Evolutionary conservation across 169 alveolate species (phyloP).

Genomic region (Cyclospora cayetanensis): DNA sequence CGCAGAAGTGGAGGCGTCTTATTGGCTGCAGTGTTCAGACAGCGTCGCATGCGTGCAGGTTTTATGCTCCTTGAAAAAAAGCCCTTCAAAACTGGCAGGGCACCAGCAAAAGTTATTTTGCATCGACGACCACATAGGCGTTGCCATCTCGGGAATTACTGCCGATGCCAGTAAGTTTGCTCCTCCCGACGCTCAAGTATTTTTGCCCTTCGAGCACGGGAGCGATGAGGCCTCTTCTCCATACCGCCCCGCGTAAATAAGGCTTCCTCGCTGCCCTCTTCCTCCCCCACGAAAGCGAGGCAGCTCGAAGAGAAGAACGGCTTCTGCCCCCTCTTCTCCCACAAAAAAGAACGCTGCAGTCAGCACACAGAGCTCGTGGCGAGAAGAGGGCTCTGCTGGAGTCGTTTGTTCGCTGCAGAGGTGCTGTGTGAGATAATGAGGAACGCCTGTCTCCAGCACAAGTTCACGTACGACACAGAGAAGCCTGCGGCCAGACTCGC

Average conservation of each 20-base stretch:
- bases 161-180: slow-evolving; percentile 98
- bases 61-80: slow-evolving; percentile 90
- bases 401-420: slow-evolving; percentile 71
- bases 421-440: slow-evolving; percentile 88
- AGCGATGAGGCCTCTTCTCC: too few relatives aligned
- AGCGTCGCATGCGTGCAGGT: slow-evolving; percentile 28
- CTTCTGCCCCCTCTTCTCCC: too few relatives aligned
- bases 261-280: too few relatives aligned
- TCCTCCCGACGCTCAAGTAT: too few relatives aligned
- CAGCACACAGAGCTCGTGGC: too few relatives aligned
- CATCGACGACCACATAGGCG: slow-evolving; percentile 96
- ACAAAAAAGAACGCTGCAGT: too few relatives aligned
- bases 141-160: slow-evolving; percentile 98
- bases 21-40: neutral
- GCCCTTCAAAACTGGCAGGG: slow-evolving; percentile 92
- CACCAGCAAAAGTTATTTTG: slow-evolving; percentile 95
- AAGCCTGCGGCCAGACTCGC: slow-evolving; percentile 94
- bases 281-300: too few relatives aligned
- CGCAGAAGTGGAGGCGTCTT: neutral
- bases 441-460: slow-evolving; percentile 95
- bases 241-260: too few relatives aligned
- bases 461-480: slow-evolving; percentile 93
- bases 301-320: too few relatives aligned
- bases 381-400: too few relatives aligned
- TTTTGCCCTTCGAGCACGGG: too few relatives aligned